Evolutionary conservation across 2,329 filamentous ascomycete genomes (phyloP), one percentile per base, ranked within the genome.

Genomic region (Talaromyces piceae): DNA sequence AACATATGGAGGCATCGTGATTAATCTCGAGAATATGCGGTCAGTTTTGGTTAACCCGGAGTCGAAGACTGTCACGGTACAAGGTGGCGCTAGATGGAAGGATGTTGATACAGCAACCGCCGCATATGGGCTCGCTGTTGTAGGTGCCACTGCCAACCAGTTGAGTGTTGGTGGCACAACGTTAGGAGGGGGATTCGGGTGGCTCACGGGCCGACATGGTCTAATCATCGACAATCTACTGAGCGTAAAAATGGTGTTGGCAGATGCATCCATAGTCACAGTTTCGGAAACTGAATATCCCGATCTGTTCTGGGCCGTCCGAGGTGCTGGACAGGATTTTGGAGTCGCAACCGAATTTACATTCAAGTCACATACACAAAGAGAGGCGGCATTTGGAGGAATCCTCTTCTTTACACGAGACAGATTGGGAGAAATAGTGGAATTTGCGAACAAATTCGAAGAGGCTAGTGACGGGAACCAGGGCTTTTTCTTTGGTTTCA

Each of bases 401-500:
- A 75, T 1, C 84, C 77, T 64, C 72, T 71, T 11, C 65, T 83
- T 52, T 72, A 45, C 55, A 59, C 2, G 63, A 65, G 9, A 71
- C 69, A 2, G 50, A 69, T 5, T 66, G 69, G n/a, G 70, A 80
- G 3, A 70, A 84, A 8, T 74, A 81, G 54, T 85, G 81, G 62
- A 75, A 75, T 1, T 85, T 77, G 63, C 72, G 70, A 13, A 66
- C 83, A 51, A 73, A 69, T 16, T 70, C 80, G 4, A 74, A 73
- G 4, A n/a, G 73, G 67, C 4, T 72, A 75, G 27, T 57, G 67
- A 9, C 70, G 77, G 1, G 73, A 78, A 57, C 74, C 76, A 60
- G 68, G 8, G 57, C 78, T 0, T 83, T 77, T 63, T 69, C 74
- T 51, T 64, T 73, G 13, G 85, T 81, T 84, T 37, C 77, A 84